Base-by-base conservation (phyloP, 306 rosid species). In the Casuarina cunninghamiana region DNA sequence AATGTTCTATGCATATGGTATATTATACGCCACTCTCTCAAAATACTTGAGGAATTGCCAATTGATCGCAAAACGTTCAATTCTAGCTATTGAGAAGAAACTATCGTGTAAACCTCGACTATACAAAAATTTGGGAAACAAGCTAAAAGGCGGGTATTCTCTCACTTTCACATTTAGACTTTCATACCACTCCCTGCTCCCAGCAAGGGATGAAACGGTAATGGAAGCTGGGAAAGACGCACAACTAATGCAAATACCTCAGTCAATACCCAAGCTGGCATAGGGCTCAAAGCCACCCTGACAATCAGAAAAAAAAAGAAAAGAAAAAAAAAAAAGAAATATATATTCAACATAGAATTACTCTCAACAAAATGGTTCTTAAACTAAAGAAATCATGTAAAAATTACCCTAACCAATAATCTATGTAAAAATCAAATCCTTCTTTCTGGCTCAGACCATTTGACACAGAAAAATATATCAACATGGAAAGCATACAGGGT, bases 241-340 rank as follows among this genome's bases (percentile, higher is more conserved):
- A 49, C 67, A 71, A 48, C 77, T 19, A 26, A 65, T 50, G 38
- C 57, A 71, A 51, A 51, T 50, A 42, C 76, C 76, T 86, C 86
- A 86, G 65, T 86, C 89, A 55, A 86, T 86, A 78, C 83, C 89
- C 78, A 86, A 80, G 73, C 84, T 83, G 66, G 87, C 83, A 75
- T 79, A 82, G 39, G 89, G 79, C 78, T 86, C 89, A 77, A 51
- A 62, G 77, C 77, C 87, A 70, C 87, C 86, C 87, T 83, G 86
- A 66, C 8, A 83, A 82, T 55, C 38, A 82, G 44, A 83, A 80
- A 80, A n/a, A n/a, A n/a, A n/a, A n/a, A n/a, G n/a, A 1, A 0
- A 26, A 1, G 1, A 26, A 26, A 26, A 26, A 26, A 26, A 26
- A 26, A 26, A 26, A 26, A 26, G 32, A 26, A 26, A 26, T 0